A percentile compares a stretch with the other conserved stretches of the same genome.
phyloP scores from a whole-genome alignment of 179 eudicot genomes.

The Actinidia arguta region DNA sequence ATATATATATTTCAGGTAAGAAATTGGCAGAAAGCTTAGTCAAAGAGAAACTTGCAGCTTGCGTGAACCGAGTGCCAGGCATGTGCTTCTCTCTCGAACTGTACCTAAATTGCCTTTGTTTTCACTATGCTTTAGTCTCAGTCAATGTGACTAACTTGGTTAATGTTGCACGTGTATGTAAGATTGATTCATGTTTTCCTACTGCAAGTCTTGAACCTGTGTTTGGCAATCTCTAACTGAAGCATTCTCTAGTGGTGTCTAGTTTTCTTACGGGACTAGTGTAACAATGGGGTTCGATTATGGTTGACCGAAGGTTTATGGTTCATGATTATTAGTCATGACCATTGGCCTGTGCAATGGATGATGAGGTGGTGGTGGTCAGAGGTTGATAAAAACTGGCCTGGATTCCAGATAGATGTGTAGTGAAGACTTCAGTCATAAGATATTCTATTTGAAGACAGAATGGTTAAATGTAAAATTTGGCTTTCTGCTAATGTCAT shows the following conservation, averaged over 20 bases:
- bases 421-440: not conserved
- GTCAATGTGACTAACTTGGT: not conserved
- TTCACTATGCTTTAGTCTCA: not conserved
- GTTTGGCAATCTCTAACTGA: not conserved
- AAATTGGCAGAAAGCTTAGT: conserved; percentile 91
- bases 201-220: not conserved
- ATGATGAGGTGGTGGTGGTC: not conserved
- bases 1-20: conserved; percentile 59
- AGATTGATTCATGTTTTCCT: not conserved
- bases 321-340: not conserved
- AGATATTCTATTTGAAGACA: not conserved
- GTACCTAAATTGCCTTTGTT: not conserved
- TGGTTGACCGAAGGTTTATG: not conserved
- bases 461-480: not conserved
- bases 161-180: not conserved
- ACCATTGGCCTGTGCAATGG: not conserved
- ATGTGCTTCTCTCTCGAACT: conserved; percentile 26
- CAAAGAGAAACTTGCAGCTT: conserved; percentile 94
- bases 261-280: not conserved
- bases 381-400: not conserved
- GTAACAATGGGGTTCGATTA: not conserved
- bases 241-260: not conserved
- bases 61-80: conserved; percentile 98
- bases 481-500: not conserved
- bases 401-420: not conserved